Conservation (phyloP, 495 filamentous ascomycete genomes). For the Hyaloscypha finlandica region DNA sequence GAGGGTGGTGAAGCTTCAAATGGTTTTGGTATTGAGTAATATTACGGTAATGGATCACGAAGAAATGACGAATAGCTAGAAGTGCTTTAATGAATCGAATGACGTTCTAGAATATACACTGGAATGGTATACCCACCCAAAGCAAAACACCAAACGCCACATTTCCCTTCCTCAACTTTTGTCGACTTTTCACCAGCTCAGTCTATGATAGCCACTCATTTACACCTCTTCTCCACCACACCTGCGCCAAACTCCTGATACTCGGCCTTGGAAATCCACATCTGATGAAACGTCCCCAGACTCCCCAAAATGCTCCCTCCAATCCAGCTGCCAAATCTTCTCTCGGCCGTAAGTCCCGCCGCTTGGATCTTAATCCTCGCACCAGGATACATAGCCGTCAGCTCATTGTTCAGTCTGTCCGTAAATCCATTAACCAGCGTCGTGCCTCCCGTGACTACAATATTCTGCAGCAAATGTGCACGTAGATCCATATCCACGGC, state of each 20-base stretch:
- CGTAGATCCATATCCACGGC: conserved; percentile 87
- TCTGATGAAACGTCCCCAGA: conserved; percentile 97
- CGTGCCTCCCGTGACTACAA: conserved; percentile 90
- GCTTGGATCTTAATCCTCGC: conserved; percentile 82
- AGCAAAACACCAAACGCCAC: conserved; percentile 12
- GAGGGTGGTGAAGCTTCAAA: conserved; percentile 52
- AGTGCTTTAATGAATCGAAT: background rate
- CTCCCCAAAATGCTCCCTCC: conserved; percentile 95
- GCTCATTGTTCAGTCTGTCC: conserved; percentile 82
- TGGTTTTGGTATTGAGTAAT: background rate
- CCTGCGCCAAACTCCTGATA: conserved; percentile 74
- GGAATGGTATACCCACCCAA: conserved; percentile 5
- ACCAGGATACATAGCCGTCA: conserved; percentile 75
- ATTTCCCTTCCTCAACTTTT: background rate
- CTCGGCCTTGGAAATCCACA: conserved; percentile 93
- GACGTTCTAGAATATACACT: conserved; percentile 1
- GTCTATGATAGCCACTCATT: conserved; percentile 43
- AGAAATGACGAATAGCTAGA: background rate
- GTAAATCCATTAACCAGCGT: conserved; percentile 86
- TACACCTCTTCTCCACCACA: conserved; percentile 79
- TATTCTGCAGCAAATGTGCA: conserved; percentile 77
- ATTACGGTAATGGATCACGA: background rate
- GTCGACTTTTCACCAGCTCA: background rate
- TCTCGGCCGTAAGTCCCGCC: conserved; percentile 80
- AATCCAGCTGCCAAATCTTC: conserved; percentile 91